These are phyloP conservation scores for Penicillium atrosanguineum DNA, from an alignment of 495 filamentous ascomycete genomes.

Conservation along the genomic window DNA sequence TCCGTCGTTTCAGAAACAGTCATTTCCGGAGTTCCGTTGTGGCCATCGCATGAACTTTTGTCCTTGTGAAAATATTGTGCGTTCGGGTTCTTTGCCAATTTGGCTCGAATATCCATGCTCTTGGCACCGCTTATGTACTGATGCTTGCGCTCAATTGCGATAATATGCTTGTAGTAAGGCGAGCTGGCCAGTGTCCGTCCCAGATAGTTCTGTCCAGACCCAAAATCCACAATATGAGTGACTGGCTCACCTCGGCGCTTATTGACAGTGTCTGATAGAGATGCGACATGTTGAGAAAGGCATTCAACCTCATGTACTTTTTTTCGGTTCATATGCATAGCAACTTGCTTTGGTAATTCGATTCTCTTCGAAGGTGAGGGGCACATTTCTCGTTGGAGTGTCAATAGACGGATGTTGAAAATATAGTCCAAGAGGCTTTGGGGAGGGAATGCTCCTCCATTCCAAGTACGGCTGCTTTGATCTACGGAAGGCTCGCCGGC, in stretches of 20 bases:
- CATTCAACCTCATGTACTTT: slow-evolving; percentile 89
- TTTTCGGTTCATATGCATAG: slow-evolving; percentile 92
- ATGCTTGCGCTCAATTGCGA: slow-evolving; percentile 86
- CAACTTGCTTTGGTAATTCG: slow-evolving; percentile 63
- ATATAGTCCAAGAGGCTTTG: slow-evolving; percentile 72
- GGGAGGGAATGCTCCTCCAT: slow-evolving; percentile 58
- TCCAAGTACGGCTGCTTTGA: slow-evolving; percentile 34
- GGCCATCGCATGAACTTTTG: slow-evolving; percentile 59
- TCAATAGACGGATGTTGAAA: slow-evolving; percentile 65
- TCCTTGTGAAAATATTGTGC: slow-evolving; percentile 61
- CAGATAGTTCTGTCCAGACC: slow-evolving; percentile 93
- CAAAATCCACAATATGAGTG: slow-evolving; percentile 92
- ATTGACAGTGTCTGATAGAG: slow-evolving; percentile 52
- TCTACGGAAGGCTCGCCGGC: neutral
- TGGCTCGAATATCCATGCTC: slow-evolving; percentile 73
- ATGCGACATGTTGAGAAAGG: slow-evolving; percentile 60
- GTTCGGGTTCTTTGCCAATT: slow-evolving; percentile 59
- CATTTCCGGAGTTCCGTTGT: slow-evolving; percentile 28
- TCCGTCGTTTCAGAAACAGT: slow-evolving; percentile 27
- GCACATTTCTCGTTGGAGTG: slow-evolving; percentile 54
- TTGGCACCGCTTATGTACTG: slow-evolving; percentile 83
- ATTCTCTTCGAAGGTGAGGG: slow-evolving; percentile 27
- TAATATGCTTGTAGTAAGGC: slow-evolving; percentile 80
- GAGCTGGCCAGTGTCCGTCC: slow-evolving; percentile 80
- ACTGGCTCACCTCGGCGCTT: slow-evolving; percentile 53